Base-by-base conservation (phyloP, 495 filamentous ascomycete genomes). In the Lichenothelia convexa region DNA sequence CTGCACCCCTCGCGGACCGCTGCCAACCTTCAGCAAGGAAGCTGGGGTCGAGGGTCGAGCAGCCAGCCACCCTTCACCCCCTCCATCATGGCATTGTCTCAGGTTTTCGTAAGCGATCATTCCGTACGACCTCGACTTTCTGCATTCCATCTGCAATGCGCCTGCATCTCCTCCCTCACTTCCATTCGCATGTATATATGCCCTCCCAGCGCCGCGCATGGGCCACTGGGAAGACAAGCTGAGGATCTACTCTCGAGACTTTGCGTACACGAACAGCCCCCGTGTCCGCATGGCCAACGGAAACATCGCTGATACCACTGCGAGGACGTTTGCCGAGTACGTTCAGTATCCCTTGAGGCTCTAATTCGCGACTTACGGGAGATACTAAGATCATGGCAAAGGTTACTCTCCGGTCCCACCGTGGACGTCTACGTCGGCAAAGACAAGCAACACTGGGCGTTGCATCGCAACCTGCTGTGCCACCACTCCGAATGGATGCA, bases 401-500 rank as follows among this genome's bases (percentile, higher is more conserved):
- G 62, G 45, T 52, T 66, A 7, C 48, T 66, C 13, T 66, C 62
- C 12, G 62, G 62, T 15, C 53, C 61, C 13, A 39, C 58, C 7
- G 50, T 66, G 24, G 59, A 66, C 32, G 47, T 66, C 20, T 59
- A 58, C 42, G 62, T 66, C 6, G 62, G 62, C 17, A 41, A 49
- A 32, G 24, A 41, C 12, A 49, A 46, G 45, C 54, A 55, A 27
- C 55, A 59, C 21, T 66, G 62, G 62, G 35, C 46, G 7, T 44
- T 66, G 15, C 62, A 66, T 48, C 55, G 50, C 27, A 65, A 65
- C 36, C 49, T 66, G 8, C 55, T 66, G 3, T 57, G 54, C 32
- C 53, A 63, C 37, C 56, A 64, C 46, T 63, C 60, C n/a, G 47
- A 47, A 13, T 58, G 50, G 34, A 59, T 66, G 30, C 48, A 55